Percentiles rank a stretch among this genome's conserved stretches.
Evolutionary conservation across 306 rosid species (phyloP).

Genomic region (Canavalia gladiata): DNA sequence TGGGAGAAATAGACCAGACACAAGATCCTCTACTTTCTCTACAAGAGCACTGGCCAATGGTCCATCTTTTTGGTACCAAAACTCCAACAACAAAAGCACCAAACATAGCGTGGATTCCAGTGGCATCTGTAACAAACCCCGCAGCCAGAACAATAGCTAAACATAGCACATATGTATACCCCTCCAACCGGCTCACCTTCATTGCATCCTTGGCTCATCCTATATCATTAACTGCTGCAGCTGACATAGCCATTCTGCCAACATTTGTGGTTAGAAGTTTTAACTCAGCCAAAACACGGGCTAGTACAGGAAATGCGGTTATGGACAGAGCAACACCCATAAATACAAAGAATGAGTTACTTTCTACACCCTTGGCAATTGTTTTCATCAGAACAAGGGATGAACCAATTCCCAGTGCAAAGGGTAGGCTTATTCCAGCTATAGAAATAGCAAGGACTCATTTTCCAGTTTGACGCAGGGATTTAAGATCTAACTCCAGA

Average conservation of each 20-base stretch:
- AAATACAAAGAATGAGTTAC: conserved; percentile 72
- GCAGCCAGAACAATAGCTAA: conserved; percentile 79
- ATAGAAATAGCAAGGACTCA: conserved; percentile 72
- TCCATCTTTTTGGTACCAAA: conserved; percentile 76
- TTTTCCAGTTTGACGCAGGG: conserved; percentile 74
- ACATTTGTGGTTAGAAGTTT: conserved; percentile 85
- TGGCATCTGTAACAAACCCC: conserved; percentile 78
- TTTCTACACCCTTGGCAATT: conserved; percentile 70
- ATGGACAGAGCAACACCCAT: conserved; percentile 95
- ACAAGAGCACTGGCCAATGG: conserved; percentile 76
- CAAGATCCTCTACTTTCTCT: conserved; percentile 93
- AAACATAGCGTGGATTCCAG: conserved; percentile 95
- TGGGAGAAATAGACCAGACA: conserved; percentile 83
- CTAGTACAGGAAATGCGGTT: conserved; percentile 91
- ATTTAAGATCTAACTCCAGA: conserved; percentile 74
- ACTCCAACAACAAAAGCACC: conserved; percentile 89
- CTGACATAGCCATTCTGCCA: conserved; percentile 90
- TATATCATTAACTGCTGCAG: conserved; percentile 91
- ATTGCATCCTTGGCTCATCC: conserved; percentile 69
- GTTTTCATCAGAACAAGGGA: conserved; percentile 69
- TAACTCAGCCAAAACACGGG: conserved; percentile 90
- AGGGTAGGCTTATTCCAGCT: conserved; percentile 86
- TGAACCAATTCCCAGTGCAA: conserved; percentile 82
- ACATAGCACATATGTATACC: conserved; percentile 72
- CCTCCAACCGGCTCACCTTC: conserved; percentile 81